These are phyloP conservation scores for Fraxinus pennsylvanica DNA, from an alignment of 257 asterid species.

Conservation along the genomic window DNA sequence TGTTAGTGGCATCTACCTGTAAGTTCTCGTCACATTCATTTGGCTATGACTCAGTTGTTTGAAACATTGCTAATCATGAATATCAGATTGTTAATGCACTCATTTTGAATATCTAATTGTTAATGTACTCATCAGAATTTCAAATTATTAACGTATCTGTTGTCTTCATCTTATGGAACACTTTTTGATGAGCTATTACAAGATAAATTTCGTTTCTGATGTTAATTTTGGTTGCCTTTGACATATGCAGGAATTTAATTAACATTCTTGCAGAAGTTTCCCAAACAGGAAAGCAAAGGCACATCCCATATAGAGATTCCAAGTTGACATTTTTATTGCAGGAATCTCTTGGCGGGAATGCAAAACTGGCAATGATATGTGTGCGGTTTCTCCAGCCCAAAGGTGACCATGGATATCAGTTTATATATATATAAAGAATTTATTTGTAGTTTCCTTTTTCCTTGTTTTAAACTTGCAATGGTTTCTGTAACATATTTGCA, in stretches of 20 bases:
- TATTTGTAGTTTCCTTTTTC: constrained; percentile 2
- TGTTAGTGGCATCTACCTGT: not conserved
- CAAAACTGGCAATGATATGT: constrained; percentile 90
- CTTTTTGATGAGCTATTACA: constrained; percentile 4
- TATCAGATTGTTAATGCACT: not conserved
- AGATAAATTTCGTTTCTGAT: constrained; percentile 14
- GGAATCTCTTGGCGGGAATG: constrained; percentile 97
- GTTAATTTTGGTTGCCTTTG: constrained; percentile 34
- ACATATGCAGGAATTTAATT: constrained; percentile 74
- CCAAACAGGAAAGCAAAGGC: constrained; percentile 93
- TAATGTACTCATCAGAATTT: not conserved
- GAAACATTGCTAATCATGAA: not conserved
- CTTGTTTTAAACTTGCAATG: not conserved
- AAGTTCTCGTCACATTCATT: not conserved
- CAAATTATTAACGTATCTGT: constrained; percentile 5
- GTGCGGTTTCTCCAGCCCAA: constrained; percentile 89
- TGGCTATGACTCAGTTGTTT: not conserved
- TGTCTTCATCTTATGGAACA: constrained; percentile 5
- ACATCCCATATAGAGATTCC: constrained; percentile 96
- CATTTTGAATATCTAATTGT: not conserved
- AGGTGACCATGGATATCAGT: constrained; percentile 48
- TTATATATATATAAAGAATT: constrained; percentile 3
- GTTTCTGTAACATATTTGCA: constrained; percentile 38
- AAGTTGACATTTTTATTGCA: constrained; percentile 93
- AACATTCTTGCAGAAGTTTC: constrained; percentile 97